phyloP scores from a whole-genome alignment of 805 yeast genomes.

The Candida andamanensis region DNA sequence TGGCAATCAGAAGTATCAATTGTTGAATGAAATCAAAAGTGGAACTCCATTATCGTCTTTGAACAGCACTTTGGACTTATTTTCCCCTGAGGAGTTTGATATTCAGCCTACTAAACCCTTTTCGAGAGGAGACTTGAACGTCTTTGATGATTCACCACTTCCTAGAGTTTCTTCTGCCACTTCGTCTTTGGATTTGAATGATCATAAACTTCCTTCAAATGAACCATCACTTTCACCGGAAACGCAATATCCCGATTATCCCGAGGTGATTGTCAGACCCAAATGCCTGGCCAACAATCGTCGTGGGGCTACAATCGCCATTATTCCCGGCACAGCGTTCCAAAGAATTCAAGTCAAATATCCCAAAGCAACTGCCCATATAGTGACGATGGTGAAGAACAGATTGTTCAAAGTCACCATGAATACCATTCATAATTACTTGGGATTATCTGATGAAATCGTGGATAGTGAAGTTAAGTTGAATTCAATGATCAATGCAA shows the following conservation, averaged over 20 bases:
- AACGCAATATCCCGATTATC: conserved; percentile 9
- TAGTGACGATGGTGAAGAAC: conserved; percentile 86
- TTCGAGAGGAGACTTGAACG: background rate
- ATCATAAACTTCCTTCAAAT: background rate
- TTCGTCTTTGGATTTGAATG: conserved; percentile 10
- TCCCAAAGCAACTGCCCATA: conserved; percentile 89
- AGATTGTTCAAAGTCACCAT: conserved; percentile 86
- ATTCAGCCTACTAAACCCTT: too few species aligned
- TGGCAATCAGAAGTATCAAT: conserved; percentile 61
- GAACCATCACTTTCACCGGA: too few species aligned
- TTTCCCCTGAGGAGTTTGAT: conserved; percentile 28
- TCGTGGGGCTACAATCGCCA: conserved; percentile 73
- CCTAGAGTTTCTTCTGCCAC: conserved; percentile 7
- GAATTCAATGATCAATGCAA: conserved; percentile 36
- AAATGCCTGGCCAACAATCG: conserved; percentile 16
- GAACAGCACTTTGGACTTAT: conserved; percentile 71
- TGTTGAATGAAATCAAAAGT: conserved; percentile 72
- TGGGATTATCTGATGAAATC: conserved; percentile 80
- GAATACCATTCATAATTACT: conserved; percentile 81
- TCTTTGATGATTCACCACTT: background rate
- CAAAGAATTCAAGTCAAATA: conserved; percentile 62
- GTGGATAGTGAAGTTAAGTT: conserved; percentile 67
- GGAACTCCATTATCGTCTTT: conserved; percentile 84
- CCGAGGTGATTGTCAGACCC: conserved; percentile 67
- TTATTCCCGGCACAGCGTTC: conserved; percentile 84